These are phyloP conservation scores for Clarireedia sp. DNA, from an alignment of 2,329 filamentous ascomycete species.

Conservation along the genomic window DNA sequence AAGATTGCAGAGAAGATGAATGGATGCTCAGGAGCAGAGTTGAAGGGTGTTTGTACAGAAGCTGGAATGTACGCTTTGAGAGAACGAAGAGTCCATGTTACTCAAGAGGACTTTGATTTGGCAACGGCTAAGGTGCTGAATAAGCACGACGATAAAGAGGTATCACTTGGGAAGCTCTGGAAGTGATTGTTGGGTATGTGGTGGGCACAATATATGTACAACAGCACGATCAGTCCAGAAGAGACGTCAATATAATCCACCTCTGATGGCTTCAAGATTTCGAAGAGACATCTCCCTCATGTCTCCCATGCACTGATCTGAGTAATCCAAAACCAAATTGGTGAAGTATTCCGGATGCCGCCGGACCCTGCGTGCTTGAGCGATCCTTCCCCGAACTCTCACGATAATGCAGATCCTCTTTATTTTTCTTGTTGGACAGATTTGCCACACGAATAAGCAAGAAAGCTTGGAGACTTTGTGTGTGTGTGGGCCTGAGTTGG, in stretches of 20 bases:
- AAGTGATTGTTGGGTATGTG: slow-evolving; percentile 40
- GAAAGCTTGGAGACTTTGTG: not conserved
- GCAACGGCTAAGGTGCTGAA: slow-evolving; percentile 98
- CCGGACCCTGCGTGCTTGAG: not conserved
- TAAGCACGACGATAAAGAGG: slow-evolving; percentile 99
- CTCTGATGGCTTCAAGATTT: not conserved
- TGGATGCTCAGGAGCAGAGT: slow-evolving; percentile 90
- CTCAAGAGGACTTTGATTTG: slow-evolving; percentile 97
- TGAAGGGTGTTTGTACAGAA: slow-evolving; percentile 98
- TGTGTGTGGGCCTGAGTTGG: not conserved
- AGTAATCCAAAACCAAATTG: not conserved
- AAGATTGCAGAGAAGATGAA: slow-evolving; percentile 99
- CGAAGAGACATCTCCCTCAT: not conserved
- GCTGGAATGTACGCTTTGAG: slow-evolving; percentile 96
- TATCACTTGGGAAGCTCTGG: slow-evolving; percentile 81
- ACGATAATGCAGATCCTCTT: not conserved
- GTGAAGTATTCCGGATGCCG: not conserved
- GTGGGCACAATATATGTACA: slow-evolving; percentile 23
- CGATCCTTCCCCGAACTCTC: slow-evolving; percentile 1
- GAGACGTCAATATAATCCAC: slow-evolving; percentile 6
- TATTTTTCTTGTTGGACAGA: not conserved
- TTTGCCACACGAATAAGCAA: not conserved
- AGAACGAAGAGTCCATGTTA: slow-evolving; percentile 93
- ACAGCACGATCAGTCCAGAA: slow-evolving; percentile 16
- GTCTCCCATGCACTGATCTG: not conserved